Conservation (phyloP, 1,284 basidiomycete species). For the Vanrija sp. region DNA sequence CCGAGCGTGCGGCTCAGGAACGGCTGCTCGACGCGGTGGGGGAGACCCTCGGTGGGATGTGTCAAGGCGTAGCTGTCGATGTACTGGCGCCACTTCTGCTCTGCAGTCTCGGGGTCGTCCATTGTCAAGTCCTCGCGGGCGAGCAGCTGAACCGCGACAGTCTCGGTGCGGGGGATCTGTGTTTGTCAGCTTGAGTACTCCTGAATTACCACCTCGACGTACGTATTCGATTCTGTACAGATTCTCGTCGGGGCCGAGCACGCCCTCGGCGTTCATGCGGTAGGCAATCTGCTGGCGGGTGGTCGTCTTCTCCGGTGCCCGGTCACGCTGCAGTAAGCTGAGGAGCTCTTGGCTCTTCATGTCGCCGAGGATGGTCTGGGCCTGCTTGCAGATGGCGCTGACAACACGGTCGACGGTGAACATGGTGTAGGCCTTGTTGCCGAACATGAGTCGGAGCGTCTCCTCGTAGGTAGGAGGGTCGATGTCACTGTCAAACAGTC, state of each 20-base stretch:
- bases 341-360: slow-evolving; percentile 78
- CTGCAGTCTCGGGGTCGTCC: slow-evolving; percentile 77
- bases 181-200: slow-evolving; percentile 2
- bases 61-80: slow-evolving; percentile 77
- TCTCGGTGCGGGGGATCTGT: slow-evolving; percentile 66
- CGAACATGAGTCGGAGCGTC: slow-evolving; percentile 93
- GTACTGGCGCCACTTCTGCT: slow-evolving; percentile 83
- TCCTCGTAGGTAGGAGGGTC: slow-evolving; percentile 90
- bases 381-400: slow-evolving; percentile 79
- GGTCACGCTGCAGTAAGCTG: slow-evolving; percentile 72
- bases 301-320: slow-evolving; percentile 57
- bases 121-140: slow-evolving; percentile 83
- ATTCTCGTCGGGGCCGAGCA: slow-evolving; percentile 83
- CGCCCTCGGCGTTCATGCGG: slow-evolving; percentile 74
- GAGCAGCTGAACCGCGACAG: slow-evolving; percentile 77
- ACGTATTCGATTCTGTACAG: slow-evolving; percentile 92
- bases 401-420: slow-evolving; percentile 94
- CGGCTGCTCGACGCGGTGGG: slow-evolving; percentile 59
- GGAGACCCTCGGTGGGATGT: slow-evolving; percentile 52
- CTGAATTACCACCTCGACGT: slow-evolving; percentile 28
- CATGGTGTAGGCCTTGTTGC: slow-evolving; percentile 85
- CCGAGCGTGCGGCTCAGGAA: slow-evolving; percentile 60
- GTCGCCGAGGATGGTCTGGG: slow-evolving; percentile 74
- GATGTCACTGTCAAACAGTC: slow-evolving; percentile 86
- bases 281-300: slow-evolving; percentile 81